Conservation (phyloP, 2,329 filamentous ascomycete genomes). For the Geosmithia flava region DNA sequence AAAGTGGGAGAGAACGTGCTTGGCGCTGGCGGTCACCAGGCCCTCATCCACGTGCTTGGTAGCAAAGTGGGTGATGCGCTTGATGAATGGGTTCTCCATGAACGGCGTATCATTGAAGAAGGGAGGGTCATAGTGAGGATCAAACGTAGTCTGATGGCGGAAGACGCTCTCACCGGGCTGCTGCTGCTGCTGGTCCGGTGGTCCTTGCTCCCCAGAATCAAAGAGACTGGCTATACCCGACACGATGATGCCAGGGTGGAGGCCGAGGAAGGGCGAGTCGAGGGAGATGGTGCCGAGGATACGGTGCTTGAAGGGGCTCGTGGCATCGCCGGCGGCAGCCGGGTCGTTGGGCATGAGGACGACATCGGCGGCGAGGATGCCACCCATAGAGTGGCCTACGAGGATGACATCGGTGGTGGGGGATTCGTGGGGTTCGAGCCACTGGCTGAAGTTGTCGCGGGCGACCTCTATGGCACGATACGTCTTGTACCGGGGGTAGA, state of each 20-base stretch:
- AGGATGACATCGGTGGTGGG: conserved; percentile 66
- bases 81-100: conserved; percentile 56
- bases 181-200: not conserved
- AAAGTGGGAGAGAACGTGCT: conserved; percentile 66
- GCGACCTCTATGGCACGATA: conserved; percentile 61
- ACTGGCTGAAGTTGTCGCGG: conserved; percentile 70
- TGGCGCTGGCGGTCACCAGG: conserved; percentile 55
- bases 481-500: conserved; percentile 71
- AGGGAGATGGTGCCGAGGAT: conserved; percentile 73
- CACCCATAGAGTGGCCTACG: conserved; percentile 84
- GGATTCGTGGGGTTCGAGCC: conserved; percentile 68
- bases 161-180: not conserved
- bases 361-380: conserved; percentile 70
- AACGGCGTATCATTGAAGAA: conserved; percentile 65
- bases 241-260: conserved; percentile 79
- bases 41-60: conserved; percentile 66
- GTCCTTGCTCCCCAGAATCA: conserved; percentile 23
- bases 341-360: conserved; percentile 38
- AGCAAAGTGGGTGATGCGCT: conserved; percentile 61
- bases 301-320: conserved; percentile 49
- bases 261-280: conserved; percentile 76
- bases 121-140: conserved; percentile 62
- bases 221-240: conserved; percentile 74
- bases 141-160: conserved; percentile 12
- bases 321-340: too few species aligned